Conservation (phyloP, 345 rosid genomes). For the Gossypium turneri region DNA sequence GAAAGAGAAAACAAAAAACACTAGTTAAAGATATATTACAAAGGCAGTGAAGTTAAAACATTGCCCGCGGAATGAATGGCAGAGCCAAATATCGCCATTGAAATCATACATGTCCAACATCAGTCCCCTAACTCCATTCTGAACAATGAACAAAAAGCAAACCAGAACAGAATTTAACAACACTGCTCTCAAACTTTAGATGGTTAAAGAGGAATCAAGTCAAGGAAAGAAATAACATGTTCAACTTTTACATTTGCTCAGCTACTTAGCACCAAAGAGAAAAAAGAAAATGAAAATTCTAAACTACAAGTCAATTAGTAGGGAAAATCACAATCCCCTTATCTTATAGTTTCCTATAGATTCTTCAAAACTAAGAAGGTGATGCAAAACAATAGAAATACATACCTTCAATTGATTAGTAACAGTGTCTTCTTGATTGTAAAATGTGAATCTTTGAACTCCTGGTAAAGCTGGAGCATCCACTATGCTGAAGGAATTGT, state of each 20-base stretch:
- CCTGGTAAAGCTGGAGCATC: slow-evolving; percentile 76
- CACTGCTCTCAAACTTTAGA: background rate
- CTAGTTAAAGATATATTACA: slow-evolving; percentile 37
- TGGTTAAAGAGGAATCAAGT: background rate
- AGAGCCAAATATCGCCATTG: slow-evolving; percentile 82
- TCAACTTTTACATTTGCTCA: background rate
- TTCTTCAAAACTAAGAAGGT: slow-evolving; percentile 6
- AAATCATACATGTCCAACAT: slow-evolving; percentile 98
- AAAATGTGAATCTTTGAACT: slow-evolving; percentile 81
- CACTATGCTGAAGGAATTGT: slow-evolving; percentile 84
- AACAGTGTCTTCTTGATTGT: slow-evolving; percentile 85
- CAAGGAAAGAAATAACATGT: background rate
- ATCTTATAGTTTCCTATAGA: background rate
- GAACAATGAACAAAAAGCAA: slow-evolving; percentile 22
- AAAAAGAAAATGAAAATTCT: background rate
- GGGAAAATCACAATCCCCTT: no score
- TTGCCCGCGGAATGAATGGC: slow-evolving; percentile 91
- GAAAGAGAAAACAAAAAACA: slow-evolving; percentile 12
- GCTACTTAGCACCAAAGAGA: background rate
- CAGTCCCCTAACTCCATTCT: slow-evolving; percentile 96
- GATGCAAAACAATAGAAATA: background rate
- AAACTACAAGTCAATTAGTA: no score
- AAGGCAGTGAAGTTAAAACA: slow-evolving; percentile 97
- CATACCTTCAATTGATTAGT: slow-evolving; percentile 79
- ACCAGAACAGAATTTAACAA: background rate